Evolutionary conservation across 2,329 filamentous ascomycete species (phyloP), one percentile per base, ranked within the genome.

Genomic region (Nigrograna mackinnonii): DNA sequence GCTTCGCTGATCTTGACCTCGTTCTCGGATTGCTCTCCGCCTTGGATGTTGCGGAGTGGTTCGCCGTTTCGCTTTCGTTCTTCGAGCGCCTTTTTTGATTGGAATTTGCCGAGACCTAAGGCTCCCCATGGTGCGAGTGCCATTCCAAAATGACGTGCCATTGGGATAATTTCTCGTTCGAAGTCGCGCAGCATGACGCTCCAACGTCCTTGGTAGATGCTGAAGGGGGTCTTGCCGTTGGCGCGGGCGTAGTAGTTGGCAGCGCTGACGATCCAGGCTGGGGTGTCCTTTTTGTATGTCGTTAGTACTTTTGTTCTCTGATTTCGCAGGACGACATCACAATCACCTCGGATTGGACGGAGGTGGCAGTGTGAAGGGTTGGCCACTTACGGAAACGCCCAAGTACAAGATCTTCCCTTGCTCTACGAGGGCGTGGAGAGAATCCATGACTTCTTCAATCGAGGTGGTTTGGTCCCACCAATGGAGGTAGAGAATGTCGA

Each of bases 151-250:
- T 74, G 71, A 21, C 70, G 70, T 37, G 65, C 72, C 83, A 85
- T 85, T 22, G 80, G 80, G 22, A 86, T 72, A 49, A 85, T 81
- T 9, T 84, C 82, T 12, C 81, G 72, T 66, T 85, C 82, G 37
- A 85, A 77, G 57, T 88, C 84, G n/a, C 85, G 77, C 39, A 79
- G 73, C 2, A 67, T 73, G 13, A 75, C 71, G 18, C 68, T 78
- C 81, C 82, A 87, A 6, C 67, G 68, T 5, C 84, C 84, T 60
- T 85, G 81, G 60, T 85, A 86, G 7, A 86, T 77, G 28, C 24
- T 32, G 26, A 31, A 12, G n/a, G 28, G 37, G 17, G 22, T 39
- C 21, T 33, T 39, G 37, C 28, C 37, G 22, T 33, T 13, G 37
- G 22, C 38, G 30, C 16, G 31, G 30, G 38, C 38, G 30, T 35